Base-by-base conservation (phyloP, 108 stramenopile species). In the Licmophora abbreviata region DNA sequence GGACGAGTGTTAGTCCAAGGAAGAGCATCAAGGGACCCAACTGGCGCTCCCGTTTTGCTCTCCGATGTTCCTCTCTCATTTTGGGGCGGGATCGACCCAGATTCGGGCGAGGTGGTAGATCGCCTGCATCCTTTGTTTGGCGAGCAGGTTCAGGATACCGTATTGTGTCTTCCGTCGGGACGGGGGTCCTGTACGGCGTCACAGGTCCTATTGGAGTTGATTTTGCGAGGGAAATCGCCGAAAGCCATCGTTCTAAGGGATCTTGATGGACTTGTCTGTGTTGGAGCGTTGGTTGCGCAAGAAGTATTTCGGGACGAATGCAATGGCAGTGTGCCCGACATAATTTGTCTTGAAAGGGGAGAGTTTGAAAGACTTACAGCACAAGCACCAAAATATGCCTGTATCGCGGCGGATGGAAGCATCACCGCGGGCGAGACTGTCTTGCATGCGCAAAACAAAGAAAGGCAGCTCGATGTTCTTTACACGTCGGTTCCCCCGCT, bases 81-180 rank as follows among this genome's bases (percentile, higher is more conserved):
- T 42, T 92, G 89, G 89, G 89, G 89, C 7, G 89, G 89, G 6
- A 80, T 92, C 20, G 76, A 82, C 59, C 85, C 85, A 10, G 32
- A 36, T 4, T 68, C 75, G 14, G 77, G 79, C 18, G 50, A 55
- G 3, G 63, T 92, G 22, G 77, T 92, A 46, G 89, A 92, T 48
- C 14, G 31, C 1, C 51, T 67, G 12, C 89, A 92, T 59, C 85
- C 85, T 1, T 56, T 84, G 27, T 37, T 49, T 46, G 80, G 79
- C 1, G 31, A 54, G 18, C 58, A 46, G 24, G 68, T 82, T 3
- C 50, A 48, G 0, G 66, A 68, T 20, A 59, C 34, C 3, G 71
- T 92, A 21, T 48, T 92, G 2, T 71, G 69, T 54, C 48, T 92
- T 1, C 89, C 89, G 1, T 74, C 73, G 17, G 89, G 89, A 1